A percentile compares a stretch with the other conserved stretches of the same genome.
phyloP scores from a whole-genome alignment of 2,329 filamentous ascomycete species.

The Diaporthe vexans region DNA sequence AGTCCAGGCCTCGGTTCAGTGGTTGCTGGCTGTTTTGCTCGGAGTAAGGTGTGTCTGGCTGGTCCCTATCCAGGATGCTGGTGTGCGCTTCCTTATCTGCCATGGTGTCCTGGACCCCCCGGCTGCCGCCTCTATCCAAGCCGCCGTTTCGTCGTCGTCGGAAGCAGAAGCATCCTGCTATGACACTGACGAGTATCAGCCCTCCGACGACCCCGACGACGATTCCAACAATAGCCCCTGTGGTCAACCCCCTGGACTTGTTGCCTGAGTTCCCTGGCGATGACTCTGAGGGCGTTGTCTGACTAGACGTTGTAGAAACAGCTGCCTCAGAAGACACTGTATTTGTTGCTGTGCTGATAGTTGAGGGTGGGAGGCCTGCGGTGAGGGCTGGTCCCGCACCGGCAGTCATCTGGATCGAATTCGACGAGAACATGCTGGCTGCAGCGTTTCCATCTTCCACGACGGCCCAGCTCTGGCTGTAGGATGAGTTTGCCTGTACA shows the following conservation, averaged over 20 bases:
- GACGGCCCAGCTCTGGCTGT: neutral
- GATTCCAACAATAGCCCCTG: constrained; percentile 63
- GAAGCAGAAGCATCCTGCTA: constrained; percentile 60
- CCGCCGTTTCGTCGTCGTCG: constrained; percentile 46
- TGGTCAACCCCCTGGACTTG: constrained; percentile 50
- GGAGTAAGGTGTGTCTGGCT: constrained; percentile 59
- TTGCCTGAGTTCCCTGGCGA: neutral
- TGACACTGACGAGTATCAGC: constrained; percentile 55
- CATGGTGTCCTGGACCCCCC: constrained; percentile 54
- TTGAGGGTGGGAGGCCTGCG: too few species aligned
- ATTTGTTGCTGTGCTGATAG: neutral
- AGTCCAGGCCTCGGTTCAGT: constrained; percentile 24
- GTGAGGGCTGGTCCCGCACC: neutral
- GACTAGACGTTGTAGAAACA: neutral
- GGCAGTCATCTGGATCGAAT: too few species aligned
- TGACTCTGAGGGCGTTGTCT: neutral
- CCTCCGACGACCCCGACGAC: constrained; percentile 57
- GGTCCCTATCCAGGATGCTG: constrained; percentile 52
- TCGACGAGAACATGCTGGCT: too few species aligned
- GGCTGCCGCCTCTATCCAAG: constrained; percentile 28
- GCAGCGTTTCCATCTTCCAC: too few species aligned
- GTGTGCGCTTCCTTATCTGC: constrained; percentile 61
- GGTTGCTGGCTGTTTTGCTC: constrained; percentile 54
- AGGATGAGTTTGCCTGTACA: too few species aligned
- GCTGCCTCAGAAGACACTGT: neutral